phyloP scores from a whole-genome alignment of 306 rosid species.

The Cicer pinnatifidum region DNA sequence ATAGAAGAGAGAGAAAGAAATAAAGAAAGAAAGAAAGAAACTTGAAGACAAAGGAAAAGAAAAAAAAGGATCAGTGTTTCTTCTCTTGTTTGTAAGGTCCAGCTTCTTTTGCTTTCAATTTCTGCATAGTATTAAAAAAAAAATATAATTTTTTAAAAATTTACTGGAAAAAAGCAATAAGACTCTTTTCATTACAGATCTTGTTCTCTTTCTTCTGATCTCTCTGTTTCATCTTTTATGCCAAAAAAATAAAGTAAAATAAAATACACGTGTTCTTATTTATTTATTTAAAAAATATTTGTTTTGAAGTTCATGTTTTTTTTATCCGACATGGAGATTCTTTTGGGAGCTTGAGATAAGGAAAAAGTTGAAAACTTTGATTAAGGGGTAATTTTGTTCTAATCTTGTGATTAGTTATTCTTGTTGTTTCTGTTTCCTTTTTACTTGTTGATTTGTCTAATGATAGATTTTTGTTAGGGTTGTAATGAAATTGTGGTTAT shows the following conservation, averaged over 20 bases:
- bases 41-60: neutral
- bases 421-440: conserved; percentile 34
- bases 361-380: conserved; percentile 41
- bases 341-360: conserved; percentile 43
- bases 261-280: conserved; percentile 2
- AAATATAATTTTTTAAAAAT: conserved; percentile 22
- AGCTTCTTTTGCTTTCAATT: conserved; percentile 43
- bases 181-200: conserved; percentile 55
- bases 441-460: conserved; percentile 7
- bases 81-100: conserved; percentile 43
- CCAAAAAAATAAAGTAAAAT: neutral
- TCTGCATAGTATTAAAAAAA: neutral
- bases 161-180: conserved; percentile 40
- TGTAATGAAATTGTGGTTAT: conserved; percentile 33
- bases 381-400: conserved; percentile 29
- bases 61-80: conserved; percentile 34
- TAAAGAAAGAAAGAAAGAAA: neutral
- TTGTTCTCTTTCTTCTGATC: conserved; percentile 44
- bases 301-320: conserved; percentile 30
- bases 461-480: conserved; percentile 39
- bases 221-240: conserved; percentile 27
- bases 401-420: conserved; percentile 13
- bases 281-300: conserved; percentile 5
- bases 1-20: conserved; percentile 26
- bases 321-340: conserved; percentile 35